Evolutionary conservation across 768 basidiomycete species (phyloP).

Genomic region (Amylocystis lapponica): DNA sequence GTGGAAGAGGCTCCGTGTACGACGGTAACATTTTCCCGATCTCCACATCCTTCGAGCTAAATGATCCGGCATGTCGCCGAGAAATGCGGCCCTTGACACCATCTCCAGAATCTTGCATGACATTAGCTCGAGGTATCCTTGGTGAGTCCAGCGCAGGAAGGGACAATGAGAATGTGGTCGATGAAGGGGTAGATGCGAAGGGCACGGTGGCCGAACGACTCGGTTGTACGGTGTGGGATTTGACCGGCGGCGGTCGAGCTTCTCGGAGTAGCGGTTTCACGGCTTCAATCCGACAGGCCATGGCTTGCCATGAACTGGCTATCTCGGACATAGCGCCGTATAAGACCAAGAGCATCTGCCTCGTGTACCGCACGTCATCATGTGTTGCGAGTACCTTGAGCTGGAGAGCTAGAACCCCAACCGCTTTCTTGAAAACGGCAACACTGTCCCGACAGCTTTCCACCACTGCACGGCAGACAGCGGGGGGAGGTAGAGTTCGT

Average conservation of each 20-base stretch:
- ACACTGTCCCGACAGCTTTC: conserved; percentile 84
- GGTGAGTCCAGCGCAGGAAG: conserved; percentile 18
- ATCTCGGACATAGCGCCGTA: conserved; percentile 90
- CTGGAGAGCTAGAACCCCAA: conserved; percentile 76
- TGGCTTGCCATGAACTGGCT: conserved; percentile 74
- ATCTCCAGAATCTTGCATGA: conserved; percentile 19
- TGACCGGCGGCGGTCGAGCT: conserved; percentile 30
- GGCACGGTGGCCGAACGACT: conserved; percentile 28
- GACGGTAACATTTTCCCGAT: conserved; percentile 76
- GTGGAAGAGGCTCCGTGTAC: conserved; percentile 37
- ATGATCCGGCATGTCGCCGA: conserved; percentile 89
- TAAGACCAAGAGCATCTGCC: conserved; percentile 81
- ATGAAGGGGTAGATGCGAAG: conserved; percentile 23
- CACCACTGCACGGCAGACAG: conserved; percentile 70
- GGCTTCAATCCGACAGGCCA: conserved; percentile 64
- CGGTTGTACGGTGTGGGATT: conserved; percentile 24
- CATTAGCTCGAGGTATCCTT: conserved; percentile 27
- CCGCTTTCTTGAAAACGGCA: conserved; percentile 80
- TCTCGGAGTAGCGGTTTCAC: conserved; percentile 60
- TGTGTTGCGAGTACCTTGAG: conserved; percentile 66
- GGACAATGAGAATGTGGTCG: conserved; percentile 20
- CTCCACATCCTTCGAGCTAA: conserved; percentile 88
- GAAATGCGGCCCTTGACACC: conserved; percentile 47
- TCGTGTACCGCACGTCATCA: conserved; percentile 82
- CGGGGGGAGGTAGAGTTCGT: conserved; percentile 59